These are phyloP conservation scores for Suillus paluster DNA, from an alignment of 768 basidiomycete species.

Conservation along the genomic window DNA sequence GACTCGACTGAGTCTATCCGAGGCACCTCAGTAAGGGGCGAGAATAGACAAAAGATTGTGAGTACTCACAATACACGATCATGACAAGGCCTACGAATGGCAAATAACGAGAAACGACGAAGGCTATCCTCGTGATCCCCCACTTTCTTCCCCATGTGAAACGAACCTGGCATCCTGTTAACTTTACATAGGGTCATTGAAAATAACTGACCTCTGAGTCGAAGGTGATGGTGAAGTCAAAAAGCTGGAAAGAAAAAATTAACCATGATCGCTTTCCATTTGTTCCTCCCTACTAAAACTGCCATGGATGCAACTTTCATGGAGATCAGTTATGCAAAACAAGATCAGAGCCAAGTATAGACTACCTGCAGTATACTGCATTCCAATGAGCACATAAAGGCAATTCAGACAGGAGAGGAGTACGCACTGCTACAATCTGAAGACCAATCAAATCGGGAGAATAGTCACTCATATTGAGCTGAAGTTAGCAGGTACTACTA, in stretches of 20 bases:
- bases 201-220: conserved; percentile 7
- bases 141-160: conserved; percentile 7
- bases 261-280: not conserved
- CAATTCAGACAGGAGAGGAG: too few species aligned
- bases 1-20: not conserved
- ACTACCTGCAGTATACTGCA: not conserved
- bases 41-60: not conserved
- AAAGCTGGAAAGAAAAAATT: not conserved
- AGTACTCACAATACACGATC: conserved; percentile 2
- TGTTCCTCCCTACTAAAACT: not conserved
- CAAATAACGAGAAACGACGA: conserved; percentile 2
- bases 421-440: not conserved
- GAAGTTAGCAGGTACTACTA: not conserved
- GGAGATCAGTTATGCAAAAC: not conserved
- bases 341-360: not conserved
- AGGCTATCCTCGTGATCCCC: not conserved
- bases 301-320: not conserved
- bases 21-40: not conserved
- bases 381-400: not conserved
- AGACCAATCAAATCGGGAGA: not conserved
- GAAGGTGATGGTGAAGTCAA: conserved; percentile 10
- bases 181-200: not conserved
- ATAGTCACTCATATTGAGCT: not conserved
- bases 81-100: not conserved
- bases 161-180: conserved; percentile 4